Percentiles rank a stretch among this genome's conserved stretches.
Evolutionary conservation across 2,329 filamentous ascomycete species (phyloP).

Genomic region (Calonectria crousiana): DNA sequence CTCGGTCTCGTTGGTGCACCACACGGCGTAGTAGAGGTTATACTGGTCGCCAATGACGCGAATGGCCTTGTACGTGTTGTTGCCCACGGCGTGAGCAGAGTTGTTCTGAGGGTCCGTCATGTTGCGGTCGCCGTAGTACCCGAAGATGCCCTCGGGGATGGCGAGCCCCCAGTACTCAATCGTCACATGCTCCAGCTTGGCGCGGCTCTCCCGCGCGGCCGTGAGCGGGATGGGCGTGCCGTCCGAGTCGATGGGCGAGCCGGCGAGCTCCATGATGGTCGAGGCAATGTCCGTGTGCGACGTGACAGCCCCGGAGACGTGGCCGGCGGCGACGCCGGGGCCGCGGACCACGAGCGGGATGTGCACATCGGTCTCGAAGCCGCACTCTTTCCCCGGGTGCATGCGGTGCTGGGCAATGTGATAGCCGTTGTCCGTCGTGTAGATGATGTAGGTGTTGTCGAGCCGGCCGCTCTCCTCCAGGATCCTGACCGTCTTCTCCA

Average conservation of each 20-base stretch:
- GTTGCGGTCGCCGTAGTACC: slow-evolving; percentile 8
- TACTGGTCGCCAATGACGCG: slow-evolving; percentile 60
- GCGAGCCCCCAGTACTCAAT: slow-evolving; percentile 66
- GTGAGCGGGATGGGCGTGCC: slow-evolving; percentile 59
- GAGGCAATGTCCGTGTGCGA: slow-evolving; percentile 68
- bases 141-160: slow-evolving; percentile 43
- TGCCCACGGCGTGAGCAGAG: slow-evolving; percentile 23
- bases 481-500: slow-evolving; percentile 51
- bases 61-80: slow-evolving; percentile 67
- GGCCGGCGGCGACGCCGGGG: slow-evolving; percentile 56
- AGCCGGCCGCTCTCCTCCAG: slow-evolving; percentile 48
- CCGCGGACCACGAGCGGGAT: slow-evolving; percentile 65
- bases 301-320: slow-evolving; percentile 54
- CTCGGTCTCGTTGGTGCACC: slow-evolving; percentile 64
- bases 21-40: slow-evolving; percentile 67
- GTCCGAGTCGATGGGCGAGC: slow-evolving; percentile 60
- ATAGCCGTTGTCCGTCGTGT: slow-evolving; percentile 65
- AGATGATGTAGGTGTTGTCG: slow-evolving; percentile 62
- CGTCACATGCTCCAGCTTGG: slow-evolving; percentile 59
- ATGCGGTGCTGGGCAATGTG: slow-evolving; percentile 67
- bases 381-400: slow-evolving; percentile 64
- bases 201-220: slow-evolving; percentile 26
- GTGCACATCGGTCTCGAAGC: slow-evolving; percentile 64
- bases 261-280: slow-evolving; percentile 58
- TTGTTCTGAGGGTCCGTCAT: neutral